Base-by-base conservation (phyloP, 805 yeast species). In the Alloascoidea africana region DNA sequence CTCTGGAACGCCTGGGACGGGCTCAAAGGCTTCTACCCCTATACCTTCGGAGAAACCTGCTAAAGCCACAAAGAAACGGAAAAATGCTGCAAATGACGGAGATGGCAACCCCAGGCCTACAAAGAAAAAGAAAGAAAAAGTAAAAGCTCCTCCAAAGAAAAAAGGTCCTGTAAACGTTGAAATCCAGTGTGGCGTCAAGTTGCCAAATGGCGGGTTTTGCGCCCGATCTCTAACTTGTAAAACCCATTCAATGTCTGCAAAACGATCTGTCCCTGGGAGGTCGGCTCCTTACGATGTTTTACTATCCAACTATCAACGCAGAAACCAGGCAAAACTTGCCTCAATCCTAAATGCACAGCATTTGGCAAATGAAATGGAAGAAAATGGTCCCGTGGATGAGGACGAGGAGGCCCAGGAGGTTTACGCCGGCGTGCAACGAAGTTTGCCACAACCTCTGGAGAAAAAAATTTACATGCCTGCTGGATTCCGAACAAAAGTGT, bases 241-340 rank as follows among this genome's bases (percentile, higher is more conserved):
- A 54, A 86, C 96, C 0, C 98, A 91, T 58, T 84, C 97, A 1
- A 87, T 91, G 96, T 96, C 96, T 23, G 95, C 96, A 17, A 91
- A 91, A 51, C 71, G 98, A 48, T 87, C 95, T 1, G 98, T 91
- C 15, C 76, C 73, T 14, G 98, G 98, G 6, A 69, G 98, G 48
- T 76, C 94, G 27, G 87, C 91, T 4, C 86, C 96, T 0, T 91
- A 86, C 58, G 98, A 91, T 55, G 76, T 74, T 18, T 62, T 91
- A 38, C 63, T 91, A 39, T 85, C 87, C 15, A 87, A 85, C 14
- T 87, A 89, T 52, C 98, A 91, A 60, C 76, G 86, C 48, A 73
- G 84, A 48, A 89, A 89, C 53, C 96, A 91, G 56, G 89, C 93
- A 27, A 86, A 84, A 53, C 65, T 81, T 41, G 94, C 87, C 2